Evolutionary conservation across 2,329 filamentous ascomycete species (phyloP), one percentile per base, ranked within the genome.

Genomic region (Aaosphaeria pasadenensis): DNA sequence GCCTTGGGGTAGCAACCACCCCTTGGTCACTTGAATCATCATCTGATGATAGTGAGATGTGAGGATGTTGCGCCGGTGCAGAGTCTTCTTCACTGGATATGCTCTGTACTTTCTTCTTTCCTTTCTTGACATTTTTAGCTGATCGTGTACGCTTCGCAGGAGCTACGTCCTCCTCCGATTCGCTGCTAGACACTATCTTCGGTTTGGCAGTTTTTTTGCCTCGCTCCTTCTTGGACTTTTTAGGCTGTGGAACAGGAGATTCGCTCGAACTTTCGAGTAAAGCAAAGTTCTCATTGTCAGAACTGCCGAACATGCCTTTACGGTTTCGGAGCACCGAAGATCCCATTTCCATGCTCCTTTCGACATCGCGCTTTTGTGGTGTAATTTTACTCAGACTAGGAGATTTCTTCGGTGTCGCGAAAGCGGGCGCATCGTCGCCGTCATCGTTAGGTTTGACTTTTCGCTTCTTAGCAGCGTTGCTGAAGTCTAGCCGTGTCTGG

Each of bases 221-320:
- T 24, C 24, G 39, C 39, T 40, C 17, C 4, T 40, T 28, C 39
- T 40, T 40, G 39, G 7, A 7, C 9, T 40, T 40, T 28, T 40
- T 40, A 11, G 30, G 38, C 32, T 49, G n/a, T 5, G 17, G 13
- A 7, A 41, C 45, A 6, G 39, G 11, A 30, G 28, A 11, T 4
- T 29, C 30, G 28, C 17, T 42, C 7, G 47, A 44, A 13, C 41
- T 44, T n/a, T 30, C 29, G 6, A 43, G 39, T 33, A 35, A 45
- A 4, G 30, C 9, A 9, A 42, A 5, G 32, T 42, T 42, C 33
- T 56, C 50, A 11, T 52, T 50, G 38, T 59, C 52, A 5, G 52
- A 60, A 43, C 56, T 61, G 6, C 56, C 56, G 44, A 66, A 63
- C 54, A 63, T 62, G 33, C 57, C 60, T 28, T 55, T 47, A 13